Evolutionary conservation across 139 green algal genomes (phyloP).

Genomic region (Mychonastes homosphaera): DNA sequence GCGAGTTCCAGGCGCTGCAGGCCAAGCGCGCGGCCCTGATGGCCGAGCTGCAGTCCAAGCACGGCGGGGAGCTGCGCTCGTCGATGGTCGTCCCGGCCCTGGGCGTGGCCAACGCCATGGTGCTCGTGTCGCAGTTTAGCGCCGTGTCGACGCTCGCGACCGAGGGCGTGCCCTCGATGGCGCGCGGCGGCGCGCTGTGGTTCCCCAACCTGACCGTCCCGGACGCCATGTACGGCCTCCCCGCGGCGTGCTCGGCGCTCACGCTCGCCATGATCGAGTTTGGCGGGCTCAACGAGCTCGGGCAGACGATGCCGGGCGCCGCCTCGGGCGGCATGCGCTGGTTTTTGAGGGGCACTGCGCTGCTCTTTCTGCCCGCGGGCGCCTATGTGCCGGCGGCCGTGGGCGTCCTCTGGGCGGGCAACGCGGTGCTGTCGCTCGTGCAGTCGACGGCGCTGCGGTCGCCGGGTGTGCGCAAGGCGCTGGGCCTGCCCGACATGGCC

Average conservation of each 20-base stretch:
- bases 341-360: conserved; percentile 38
- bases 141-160: conserved; percentile 30
- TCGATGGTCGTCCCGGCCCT: conserved; percentile 21
- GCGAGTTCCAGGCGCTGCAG: conserved; percentile 4
- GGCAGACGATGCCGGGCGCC: not conserved
- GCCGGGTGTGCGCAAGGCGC: not conserved
- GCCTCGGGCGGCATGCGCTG: conserved; percentile 45
- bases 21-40: not conserved
- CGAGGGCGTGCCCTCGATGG: conserved; percentile 52
- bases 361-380: conserved; percentile 61
- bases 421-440: conserved; percentile 20
- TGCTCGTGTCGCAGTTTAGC: conserved; percentile 46
- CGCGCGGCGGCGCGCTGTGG: conserved; percentile 59
- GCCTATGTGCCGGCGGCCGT: conserved; percentile 39
- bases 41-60: not conserved
- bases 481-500: conserved; percentile 24
- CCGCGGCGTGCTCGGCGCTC: conserved; percentile 44
- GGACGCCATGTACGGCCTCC: conserved; percentile 69
- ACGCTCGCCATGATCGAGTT: conserved; percentile 70
- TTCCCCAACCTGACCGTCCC: conserved; percentile 72
- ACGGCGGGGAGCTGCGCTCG: conserved; percentile 1
- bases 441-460: conserved; percentile 15
- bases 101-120: conserved; percentile 15
- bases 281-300: conserved; percentile 25
- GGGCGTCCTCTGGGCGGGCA: conserved; percentile 32